Conservation (phyloP, 2,329 filamentous ascomycete genomes). For the Sphaceloma murrayae region DNA sequence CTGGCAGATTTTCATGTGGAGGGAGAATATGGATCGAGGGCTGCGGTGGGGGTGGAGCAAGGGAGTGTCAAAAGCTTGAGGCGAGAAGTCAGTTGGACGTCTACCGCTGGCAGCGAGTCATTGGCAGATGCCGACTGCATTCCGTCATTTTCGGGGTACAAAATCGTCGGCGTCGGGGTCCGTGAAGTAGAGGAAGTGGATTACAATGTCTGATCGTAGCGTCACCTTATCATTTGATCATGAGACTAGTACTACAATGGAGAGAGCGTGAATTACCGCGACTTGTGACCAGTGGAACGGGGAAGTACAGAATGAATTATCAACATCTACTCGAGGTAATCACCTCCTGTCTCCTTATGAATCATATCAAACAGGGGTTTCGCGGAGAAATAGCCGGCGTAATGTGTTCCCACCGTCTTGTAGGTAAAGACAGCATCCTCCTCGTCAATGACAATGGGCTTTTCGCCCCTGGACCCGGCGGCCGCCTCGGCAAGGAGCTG, state of each 20-base stretch:
- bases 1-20: no score
- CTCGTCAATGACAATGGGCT: conserved; percentile 57
- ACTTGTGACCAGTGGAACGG: no score
- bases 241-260: no score
- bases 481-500: conserved; percentile 48
- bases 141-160: no score
- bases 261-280: no score
- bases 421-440: conserved; percentile 60
- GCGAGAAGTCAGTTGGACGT: conserved; percentile 5
- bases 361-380: conserved; percentile 64
- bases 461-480: conserved; percentile 51
- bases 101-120: not conserved
- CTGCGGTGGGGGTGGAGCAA: not conserved
- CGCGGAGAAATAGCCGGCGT: conserved; percentile 60
- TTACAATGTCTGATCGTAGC: no score
- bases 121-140: conserved; percentile 10
- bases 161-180: no score
- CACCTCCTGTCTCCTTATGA: conserved; percentile 49
- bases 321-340: conserved; percentile 38
- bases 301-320: no score
- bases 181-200: no score
- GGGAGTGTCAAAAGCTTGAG: conserved; percentile 2
- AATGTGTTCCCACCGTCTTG: conserved; percentile 52
- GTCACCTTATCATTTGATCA: no score
- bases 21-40: not conserved